Evolutionary conservation across 2,329 filamentous ascomycete species (phyloP).

Genomic region (Cladosporium sp.): DNA sequence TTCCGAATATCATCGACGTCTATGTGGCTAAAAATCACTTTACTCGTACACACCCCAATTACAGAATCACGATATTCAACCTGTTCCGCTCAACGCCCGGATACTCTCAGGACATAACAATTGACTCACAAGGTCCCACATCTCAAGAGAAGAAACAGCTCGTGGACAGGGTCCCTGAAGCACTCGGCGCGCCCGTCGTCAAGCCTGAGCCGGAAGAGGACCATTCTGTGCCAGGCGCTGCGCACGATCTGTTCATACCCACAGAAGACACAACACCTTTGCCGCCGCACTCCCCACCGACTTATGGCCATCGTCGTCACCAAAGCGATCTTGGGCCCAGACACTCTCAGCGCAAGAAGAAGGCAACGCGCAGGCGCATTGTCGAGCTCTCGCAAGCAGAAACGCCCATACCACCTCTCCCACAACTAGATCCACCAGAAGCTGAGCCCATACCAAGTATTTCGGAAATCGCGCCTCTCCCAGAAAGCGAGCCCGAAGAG

Average conservation of each 20-base stretch:
- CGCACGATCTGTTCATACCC: conserved; percentile 4
- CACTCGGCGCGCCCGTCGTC: conserved; percentile 71
- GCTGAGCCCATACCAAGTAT: conserved; percentile 21
- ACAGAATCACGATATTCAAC: conserved; percentile 90
- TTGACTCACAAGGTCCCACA: conserved; percentile 79
- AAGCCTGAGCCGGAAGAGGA: conserved; percentile 62
- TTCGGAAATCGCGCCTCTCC: conserved; percentile 26
- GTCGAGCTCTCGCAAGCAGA: conserved; percentile 53
- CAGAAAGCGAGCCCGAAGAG: conserved; percentile 24
- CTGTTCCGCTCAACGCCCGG: conserved; percentile 87
- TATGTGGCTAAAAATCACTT: conserved; percentile 93
- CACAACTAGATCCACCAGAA: conserved; percentile 17
- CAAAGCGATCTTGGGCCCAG: conserved; percentile 28
- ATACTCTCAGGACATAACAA: conserved; percentile 83
- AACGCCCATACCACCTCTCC: conserved; percentile 3
- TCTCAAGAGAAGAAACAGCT: conserved; percentile 82
- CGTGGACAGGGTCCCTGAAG: conserved; percentile 73
- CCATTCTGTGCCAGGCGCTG: conserved; percentile 35
- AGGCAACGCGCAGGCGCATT: conserved; percentile 53
- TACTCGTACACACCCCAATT: conserved; percentile 77
- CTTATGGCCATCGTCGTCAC: conserved; percentile 23
- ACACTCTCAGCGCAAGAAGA: conserved; percentile 51
- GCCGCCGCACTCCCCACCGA: background rate
- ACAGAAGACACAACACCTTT: background rate
- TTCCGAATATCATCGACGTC: conserved; percentile 86